Evolutionary conservation across 225 moss, liverwort and hornwort genomes (phyloP).

Genomic region (Marchantia polymorpha): DNA sequence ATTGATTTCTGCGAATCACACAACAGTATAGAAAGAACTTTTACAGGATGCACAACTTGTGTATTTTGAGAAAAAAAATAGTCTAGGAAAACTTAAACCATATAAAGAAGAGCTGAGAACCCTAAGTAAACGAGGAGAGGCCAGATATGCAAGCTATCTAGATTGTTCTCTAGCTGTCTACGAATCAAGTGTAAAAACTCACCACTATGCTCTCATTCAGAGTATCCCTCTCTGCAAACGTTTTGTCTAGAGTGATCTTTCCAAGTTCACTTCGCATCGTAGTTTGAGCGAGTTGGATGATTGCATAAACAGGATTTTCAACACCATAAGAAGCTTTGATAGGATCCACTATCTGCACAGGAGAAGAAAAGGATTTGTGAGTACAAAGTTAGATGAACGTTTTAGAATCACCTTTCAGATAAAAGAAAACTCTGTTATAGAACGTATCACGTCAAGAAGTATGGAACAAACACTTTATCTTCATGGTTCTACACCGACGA

Average conservation of each 20-base stretch:
- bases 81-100: background rate
- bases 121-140: background rate
- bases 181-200: constrained; percentile 2
- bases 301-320: constrained; percentile 95
- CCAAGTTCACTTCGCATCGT: constrained; percentile 99
- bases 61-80: background rate
- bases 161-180: background rate
- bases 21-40: background rate
- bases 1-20: constrained; percentile 50
- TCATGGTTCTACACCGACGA: no score
- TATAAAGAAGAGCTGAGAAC: background rate
- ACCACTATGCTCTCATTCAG: constrained; percentile 95
- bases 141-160: background rate
- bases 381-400: background rate
- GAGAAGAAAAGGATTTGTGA: background rate
- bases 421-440: background rate
- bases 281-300: constrained; percentile 97
- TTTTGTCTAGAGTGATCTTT: constrained; percentile 96
- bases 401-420: background rate
- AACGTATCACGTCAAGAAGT: no score
- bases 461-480: no score
- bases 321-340: constrained; percentile 97
- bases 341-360: constrained; percentile 76
- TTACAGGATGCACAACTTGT: background rate
- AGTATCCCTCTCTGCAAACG: constrained; percentile 94